phyloP scores from a whole-genome alignment of 2,329 filamentous ascomycete species.

The Colletotrichum theobromicola region DNA sequence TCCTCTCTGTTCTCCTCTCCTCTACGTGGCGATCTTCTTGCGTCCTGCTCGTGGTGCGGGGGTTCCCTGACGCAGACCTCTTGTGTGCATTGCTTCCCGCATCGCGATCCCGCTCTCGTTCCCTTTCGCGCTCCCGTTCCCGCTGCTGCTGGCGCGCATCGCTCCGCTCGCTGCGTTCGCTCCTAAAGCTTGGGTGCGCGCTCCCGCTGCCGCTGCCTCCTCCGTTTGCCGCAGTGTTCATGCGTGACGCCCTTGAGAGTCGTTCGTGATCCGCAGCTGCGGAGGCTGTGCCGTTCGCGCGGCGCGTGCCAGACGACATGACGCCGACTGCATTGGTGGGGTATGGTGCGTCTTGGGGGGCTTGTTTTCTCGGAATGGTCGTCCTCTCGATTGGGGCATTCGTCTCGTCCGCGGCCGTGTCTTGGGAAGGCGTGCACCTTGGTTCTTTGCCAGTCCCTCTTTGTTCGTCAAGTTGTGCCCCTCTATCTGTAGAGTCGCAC shows the following conservation, averaged over 20 bases:
- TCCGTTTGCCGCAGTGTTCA: slow-evolving; percentile 26
- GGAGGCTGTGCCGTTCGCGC: slow-evolving; percentile 39
- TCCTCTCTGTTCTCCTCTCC: slow-evolving; percentile 62
- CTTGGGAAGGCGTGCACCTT: background rate
- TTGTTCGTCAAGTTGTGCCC: background rate
- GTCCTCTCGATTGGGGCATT: background rate
- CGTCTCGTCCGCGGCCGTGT: background rate
- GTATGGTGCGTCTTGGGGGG: background rate
- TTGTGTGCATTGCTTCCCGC: slow-evolving; percentile 52
- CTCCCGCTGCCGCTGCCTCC: background rate
- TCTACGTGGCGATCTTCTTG: slow-evolving; percentile 50
- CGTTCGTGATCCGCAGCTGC: slow-evolving; percentile 37
- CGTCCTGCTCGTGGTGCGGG: slow-evolving; percentile 52
- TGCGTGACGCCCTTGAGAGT: slow-evolving; percentile 32
- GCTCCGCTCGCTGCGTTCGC: slow-evolving; percentile 28
- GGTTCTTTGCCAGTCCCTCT: background rate
- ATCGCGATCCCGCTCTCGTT: slow-evolving; percentile 35
- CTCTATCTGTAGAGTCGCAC: slow-evolving; percentile 7
- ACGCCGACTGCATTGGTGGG: slow-evolving; percentile 40
- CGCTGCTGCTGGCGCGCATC: slow-evolving; percentile 14
- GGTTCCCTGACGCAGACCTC: slow-evolving; percentile 62
- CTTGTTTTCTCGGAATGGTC: background rate
- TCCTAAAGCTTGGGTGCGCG: slow-evolving; percentile 34
- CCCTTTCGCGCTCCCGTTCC: background rate
- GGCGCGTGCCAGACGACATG: slow-evolving; percentile 49